phyloP scores from a whole-genome alignment of 345 rosid species.

The Euphorbia lathyris region DNA sequence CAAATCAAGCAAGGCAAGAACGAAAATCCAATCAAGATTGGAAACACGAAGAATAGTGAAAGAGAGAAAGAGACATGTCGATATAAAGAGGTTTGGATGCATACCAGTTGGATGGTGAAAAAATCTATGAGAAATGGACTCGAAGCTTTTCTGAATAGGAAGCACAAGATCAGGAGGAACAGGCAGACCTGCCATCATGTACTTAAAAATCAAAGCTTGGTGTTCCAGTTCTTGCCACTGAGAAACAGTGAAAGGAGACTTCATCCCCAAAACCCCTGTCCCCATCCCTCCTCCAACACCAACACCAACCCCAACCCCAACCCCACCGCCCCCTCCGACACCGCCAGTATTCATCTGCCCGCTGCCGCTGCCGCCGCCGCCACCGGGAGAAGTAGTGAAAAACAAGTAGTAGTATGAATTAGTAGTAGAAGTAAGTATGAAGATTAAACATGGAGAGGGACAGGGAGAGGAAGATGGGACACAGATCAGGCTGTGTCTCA shows the following conservation, averaged over 20 bases:
- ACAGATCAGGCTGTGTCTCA: slow-evolving; percentile 35
- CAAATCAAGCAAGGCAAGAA: slow-evolving; percentile 11
- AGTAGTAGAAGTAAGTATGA: not conserved
- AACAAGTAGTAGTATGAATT: not conserved
- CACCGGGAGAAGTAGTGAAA: not conserved
- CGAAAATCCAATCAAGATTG: not conserved
- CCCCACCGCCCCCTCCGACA: slow-evolving; percentile 12
- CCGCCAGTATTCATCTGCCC: not conserved
- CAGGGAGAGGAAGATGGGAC: slow-evolving; percentile 27
- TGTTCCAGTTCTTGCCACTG: slow-evolving; percentile 64
- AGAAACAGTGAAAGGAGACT: slow-evolving; percentile 51
- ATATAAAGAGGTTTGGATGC: too few relatives aligned
- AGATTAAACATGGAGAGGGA: slow-evolving; percentile 22
- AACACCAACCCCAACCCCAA: slow-evolving; percentile 16
- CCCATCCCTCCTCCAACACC: too few relatives aligned
- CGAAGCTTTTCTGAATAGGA: slow-evolving; percentile 50
- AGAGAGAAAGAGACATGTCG: not conserved
- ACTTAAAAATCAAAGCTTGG: slow-evolving; percentile 59
- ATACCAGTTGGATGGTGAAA: slow-evolving; percentile 50
- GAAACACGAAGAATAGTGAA: too few relatives aligned
- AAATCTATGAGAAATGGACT: slow-evolving; percentile 47
- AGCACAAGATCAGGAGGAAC: slow-evolving; percentile 56
- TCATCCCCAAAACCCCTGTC: slow-evolving; percentile 32
- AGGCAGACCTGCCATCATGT: slow-evolving; percentile 56
- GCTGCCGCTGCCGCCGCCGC: not conserved